Evolutionary conservation across 2,329 filamentous ascomycete species (phyloP), one percentile per base, ranked within the genome.

Genomic region (Bimuria novae-zelandiae): DNA sequence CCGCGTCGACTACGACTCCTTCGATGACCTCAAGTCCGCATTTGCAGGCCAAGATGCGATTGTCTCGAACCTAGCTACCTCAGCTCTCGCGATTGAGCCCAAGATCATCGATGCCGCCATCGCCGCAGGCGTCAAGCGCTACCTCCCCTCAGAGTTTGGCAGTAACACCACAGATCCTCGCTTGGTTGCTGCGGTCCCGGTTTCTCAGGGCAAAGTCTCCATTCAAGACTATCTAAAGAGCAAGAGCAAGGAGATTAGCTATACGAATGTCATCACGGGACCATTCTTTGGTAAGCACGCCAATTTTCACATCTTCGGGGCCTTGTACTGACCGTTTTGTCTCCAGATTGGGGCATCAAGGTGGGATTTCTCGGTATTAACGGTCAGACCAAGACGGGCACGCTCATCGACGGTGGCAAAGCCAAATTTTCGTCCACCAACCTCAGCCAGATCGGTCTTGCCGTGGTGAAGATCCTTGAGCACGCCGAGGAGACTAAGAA

Each of bases 101-200:
- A 72, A 73, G 12, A 73, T 87, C 40, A 77, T 87, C 39, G 80
- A 87, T 27, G 86, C 84, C 0, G 80, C 84, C 27, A 73, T 84
- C 23, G 78, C 78, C 3, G 83, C 84, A 1, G 82, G 84, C 1
- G 84, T 88, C 5, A 80, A 81, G 59, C 78, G 84, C 6, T 86
- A 85, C 64, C 78, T 86, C 1, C 84, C 85, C 1, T 83, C 82
- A 30, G 86, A 89, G 58, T 89, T 80, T 56, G 80, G 75, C 32
- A 76, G 72, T 62, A 77, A 73, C 63, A 76, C 61, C 54, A 71
- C 59, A 33, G 74, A 65, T 67, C 68, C 47, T 59, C 69, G 41
- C 57, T 74, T 49, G 44, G 69, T 68, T 33, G 67, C 67, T 2
- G 56, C 75, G 2, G 76, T 87, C 1, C 79, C 83, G 1, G 63